These are phyloP conservation scores for Harringtonia lauricola DNA, from an alignment of 2,329 filamentous ascomycete species.

Conservation along the genomic window DNA sequence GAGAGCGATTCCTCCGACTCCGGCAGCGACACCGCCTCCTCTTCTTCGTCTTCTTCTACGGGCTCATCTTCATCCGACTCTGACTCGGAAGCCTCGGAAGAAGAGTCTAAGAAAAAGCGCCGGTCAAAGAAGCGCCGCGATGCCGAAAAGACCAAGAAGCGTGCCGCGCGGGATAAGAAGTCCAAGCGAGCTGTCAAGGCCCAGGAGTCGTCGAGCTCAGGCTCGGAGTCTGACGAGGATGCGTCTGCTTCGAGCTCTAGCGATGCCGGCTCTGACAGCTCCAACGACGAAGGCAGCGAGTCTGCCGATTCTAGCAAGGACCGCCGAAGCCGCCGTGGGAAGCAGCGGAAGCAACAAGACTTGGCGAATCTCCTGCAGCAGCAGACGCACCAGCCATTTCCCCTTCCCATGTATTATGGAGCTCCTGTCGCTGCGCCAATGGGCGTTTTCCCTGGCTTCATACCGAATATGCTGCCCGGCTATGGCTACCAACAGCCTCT, in stretches of 20 bases:
- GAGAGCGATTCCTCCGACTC: constrained; percentile 6
- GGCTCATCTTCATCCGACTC: constrained; percentile 9
- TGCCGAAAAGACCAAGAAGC: constrained; percentile 19
- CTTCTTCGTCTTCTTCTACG: constrained; percentile 15
- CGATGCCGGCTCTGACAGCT: constrained; percentile 4
- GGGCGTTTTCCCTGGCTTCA: neutral
- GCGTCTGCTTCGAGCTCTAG: constrained; percentile 12
- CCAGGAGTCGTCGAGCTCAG: constrained; percentile 7
- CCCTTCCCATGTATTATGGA: constrained; percentile 1
- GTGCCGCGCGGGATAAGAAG: constrained; percentile 11
- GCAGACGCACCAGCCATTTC: neutral
- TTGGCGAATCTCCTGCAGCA: constrained; percentile 2
- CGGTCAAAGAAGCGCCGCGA: constrained; percentile 20
- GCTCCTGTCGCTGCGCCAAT: neutral
- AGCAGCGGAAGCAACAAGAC: constrained; percentile 2
- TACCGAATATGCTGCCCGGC: too few species aligned
- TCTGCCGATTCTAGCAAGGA: constrained; percentile 1
- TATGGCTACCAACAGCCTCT: too few species aligned
- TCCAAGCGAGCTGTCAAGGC: constrained; percentile 15
- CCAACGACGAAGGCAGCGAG: constrained; percentile 4
- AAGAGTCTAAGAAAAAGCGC: constrained; percentile 16
- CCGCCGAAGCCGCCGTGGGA: constrained; percentile 8
- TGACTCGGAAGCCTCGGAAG: constrained; percentile 13
- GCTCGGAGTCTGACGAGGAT: constrained; percentile 12
- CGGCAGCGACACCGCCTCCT: constrained; percentile 10